Evolutionary conservation across 2,329 filamentous ascomycete species (phyloP), one percentile per base, ranked within the genome.

Genomic region (Cladophialophora chaetospira): DNA sequence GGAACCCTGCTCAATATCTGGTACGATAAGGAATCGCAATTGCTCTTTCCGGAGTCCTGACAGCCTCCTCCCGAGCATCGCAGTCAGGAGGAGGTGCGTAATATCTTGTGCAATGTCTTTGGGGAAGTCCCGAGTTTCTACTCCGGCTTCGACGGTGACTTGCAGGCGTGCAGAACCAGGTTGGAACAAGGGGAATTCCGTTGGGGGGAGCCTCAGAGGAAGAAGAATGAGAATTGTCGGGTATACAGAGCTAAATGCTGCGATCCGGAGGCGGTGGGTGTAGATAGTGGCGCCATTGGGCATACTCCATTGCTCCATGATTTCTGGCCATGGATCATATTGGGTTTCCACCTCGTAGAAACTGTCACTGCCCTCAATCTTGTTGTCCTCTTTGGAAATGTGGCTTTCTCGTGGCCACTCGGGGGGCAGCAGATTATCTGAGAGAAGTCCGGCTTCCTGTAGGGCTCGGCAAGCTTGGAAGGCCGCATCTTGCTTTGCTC

Each of bases 401-500:
- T 80, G 17, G 17, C 35, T 5, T 17, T 21, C 29, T 23, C 53
- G 45, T 10, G 43, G 31, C 25, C 9, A 19, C 13, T 54, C 55
- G 13, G 45, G 67, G 3, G 93, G 93, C 36, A 96, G 77, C 0
- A 97, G 73, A 65, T 96, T 80, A 11, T 95, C 83, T 60, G 89
- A 91, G 1, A 97, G 72, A 4, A 97, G 75, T 0, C 88, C 87
- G 23, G 82, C 86, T 5, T 82, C 65, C 67, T 93, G 85, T 0
- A 97, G 77, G 4, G 77, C 78, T 19, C 82, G 73, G 67, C 92
- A 96, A 1, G 91, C 89, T 66, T 89, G 83, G 60, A 96, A 94
- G 0, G 90, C 88, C 1, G 88, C 90, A 70, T 97, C 93, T 67
- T 88, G 90, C 63, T 79, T 85, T 0, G 91, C 91, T 63, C 84